phyloP scores from a whole-genome alignment of 2,329 filamentous ascomycete species.

The Leptographium galeiforme region DNA sequence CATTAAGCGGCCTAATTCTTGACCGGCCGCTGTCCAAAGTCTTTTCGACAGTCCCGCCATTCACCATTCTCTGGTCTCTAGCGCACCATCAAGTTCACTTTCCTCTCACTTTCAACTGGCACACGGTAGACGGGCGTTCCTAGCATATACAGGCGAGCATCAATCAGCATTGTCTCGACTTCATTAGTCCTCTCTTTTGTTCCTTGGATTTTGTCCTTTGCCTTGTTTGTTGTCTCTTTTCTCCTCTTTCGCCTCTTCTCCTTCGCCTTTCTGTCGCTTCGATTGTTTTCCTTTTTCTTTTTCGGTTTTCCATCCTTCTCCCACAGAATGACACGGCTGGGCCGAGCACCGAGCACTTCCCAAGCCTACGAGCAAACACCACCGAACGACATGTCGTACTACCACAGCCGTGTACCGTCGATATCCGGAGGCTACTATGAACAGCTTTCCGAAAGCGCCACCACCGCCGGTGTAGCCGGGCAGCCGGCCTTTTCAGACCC shows the following conservation, averaged over 20 bases:
- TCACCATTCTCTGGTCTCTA: neutral
- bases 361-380: constrained; percentile 13
- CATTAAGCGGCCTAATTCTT: neutral
- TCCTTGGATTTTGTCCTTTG: neutral
- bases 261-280: neutral
- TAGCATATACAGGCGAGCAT: neutral
- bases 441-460: constrained; percentile 14
- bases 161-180: neutral
- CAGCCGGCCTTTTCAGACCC: constrained; percentile 13
- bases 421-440: constrained; percentile 17
- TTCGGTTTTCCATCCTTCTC: neutral
- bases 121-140: neutral
- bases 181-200: neutral
- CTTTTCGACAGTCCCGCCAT: neutral
- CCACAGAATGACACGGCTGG: constrained; percentile 17
- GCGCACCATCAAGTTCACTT: neutral
- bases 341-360: constrained; percentile 16
- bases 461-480: constrained; percentile 7
- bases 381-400: constrained; percentile 19
- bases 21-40: neutral
- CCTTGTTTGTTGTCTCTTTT: neutral
- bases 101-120: neutral
- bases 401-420: constrained; percentile 13
- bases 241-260: constrained; percentile 1
- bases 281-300: constrained; percentile 1